phyloP scores from a whole-genome alignment of 306 rosid species.

The Citrullus colocynthis region DNA sequence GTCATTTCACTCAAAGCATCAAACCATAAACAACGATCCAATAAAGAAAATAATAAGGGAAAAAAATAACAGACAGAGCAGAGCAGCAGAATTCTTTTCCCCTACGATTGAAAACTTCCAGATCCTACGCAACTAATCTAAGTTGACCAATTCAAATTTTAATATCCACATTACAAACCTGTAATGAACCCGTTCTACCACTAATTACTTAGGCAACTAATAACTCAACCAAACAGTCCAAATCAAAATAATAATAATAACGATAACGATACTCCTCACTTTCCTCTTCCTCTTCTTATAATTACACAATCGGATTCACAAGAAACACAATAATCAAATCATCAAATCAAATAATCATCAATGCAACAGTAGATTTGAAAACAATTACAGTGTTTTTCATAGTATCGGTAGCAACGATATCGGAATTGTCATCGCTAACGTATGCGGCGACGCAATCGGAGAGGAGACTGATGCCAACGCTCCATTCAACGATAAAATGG shows the following conservation, averaged over 20 bases:
- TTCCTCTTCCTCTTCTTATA: background rate
- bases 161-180: background rate
- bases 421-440: constrained; percentile 53
- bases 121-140: background rate
- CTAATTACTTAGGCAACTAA: background rate
- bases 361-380: background rate
- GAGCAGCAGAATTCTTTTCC: background rate
- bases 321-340: background rate
- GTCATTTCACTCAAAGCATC: background rate
- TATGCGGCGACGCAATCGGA: constrained; percentile 67
- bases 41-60: background rate
- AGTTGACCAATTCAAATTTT: background rate
- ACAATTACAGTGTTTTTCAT: constrained; percentile 78
- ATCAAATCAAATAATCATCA: background rate
- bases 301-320: background rate
- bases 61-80: background rate
- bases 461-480: constrained; percentile 51
- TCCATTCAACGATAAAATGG: constrained; percentile 77
- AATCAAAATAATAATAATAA: no score
- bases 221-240: background rate
- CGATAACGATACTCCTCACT: no score
- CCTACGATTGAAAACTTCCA: background rate
- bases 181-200: background rate
- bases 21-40: background rate
- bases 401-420: constrained; percentile 86